These are phyloP conservation scores for Fusarium marasasianum DNA, from an alignment of 2,329 filamentous ascomycete species.

Conservation along the genomic window DNA sequence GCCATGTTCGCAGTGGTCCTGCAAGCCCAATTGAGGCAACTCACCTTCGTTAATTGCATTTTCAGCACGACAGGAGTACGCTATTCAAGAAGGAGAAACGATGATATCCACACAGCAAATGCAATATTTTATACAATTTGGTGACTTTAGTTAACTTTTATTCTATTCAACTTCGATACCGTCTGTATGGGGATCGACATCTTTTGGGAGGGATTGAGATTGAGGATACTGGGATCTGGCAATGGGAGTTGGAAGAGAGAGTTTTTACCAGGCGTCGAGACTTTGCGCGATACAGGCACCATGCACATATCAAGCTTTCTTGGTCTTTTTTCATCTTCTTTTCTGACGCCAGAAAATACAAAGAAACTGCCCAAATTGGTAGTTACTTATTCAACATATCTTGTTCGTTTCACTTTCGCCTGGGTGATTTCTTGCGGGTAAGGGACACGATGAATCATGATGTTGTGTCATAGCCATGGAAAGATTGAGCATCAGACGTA, in stretches of 20 bases:
- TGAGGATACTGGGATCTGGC: conserved; percentile 39
- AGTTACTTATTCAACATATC: conserved; percentile 5
- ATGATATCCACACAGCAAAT: conserved; percentile 34
- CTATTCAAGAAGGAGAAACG: conserved; percentile 4
- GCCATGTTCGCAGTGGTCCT: conserved; percentile 63
- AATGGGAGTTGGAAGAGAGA: conserved; percentile 46
- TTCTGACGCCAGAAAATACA: conserved; percentile 30
- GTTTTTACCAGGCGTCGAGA: conserved; percentile 40
- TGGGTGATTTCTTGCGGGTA: neutral
- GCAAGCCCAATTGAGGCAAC: conserved; percentile 64
- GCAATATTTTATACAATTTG: conserved; percentile 24
- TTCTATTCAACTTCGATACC: conserved; percentile 34
- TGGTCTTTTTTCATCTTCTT: conserved; percentile 24
- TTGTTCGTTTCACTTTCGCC: neutral
- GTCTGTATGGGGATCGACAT: conserved; percentile 13
- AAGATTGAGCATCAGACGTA: neutral
- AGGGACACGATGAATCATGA: neutral
- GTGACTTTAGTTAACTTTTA: conserved; percentile 33
- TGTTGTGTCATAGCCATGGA: neutral
- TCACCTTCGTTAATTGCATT: conserved; percentile 41
- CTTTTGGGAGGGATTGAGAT: conserved; percentile 36
- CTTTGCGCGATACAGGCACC: conserved; percentile 30
- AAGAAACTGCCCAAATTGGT: conserved; percentile 14
- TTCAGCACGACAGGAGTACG: neutral
- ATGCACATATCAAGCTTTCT: conserved; percentile 32